phyloP scores from a whole-genome alignment of 2,329 filamentous ascomycete species.

The Clonostachys chloroleuca region DNA sequence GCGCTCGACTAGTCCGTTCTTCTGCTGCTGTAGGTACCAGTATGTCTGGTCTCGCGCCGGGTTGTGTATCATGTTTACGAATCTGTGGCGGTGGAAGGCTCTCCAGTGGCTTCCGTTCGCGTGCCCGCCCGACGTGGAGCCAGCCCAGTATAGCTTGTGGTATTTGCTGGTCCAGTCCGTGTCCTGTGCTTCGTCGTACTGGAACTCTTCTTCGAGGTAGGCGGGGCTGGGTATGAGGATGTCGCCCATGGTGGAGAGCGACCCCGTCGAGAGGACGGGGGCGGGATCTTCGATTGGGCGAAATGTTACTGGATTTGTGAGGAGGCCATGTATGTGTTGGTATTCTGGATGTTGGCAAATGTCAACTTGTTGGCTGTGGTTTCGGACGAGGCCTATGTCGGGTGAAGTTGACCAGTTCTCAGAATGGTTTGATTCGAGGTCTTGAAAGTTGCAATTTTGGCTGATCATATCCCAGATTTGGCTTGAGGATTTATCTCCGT shows the following conservation, averaged over 20 bases:
- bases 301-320: conserved; percentile 37
- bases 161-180: conserved; percentile 41
- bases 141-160: conserved; percentile 52
- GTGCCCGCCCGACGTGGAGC: conserved; percentile 47
- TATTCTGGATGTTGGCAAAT: conserved; percentile 31
- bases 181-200: conserved; percentile 34
- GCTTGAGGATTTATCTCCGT: no score
- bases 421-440: no score
- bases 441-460: no score
- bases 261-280: conserved; percentile 40
- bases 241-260: conserved; percentile 41
- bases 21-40: conserved; percentile 19
- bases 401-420: no score
- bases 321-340: conserved; percentile 33
- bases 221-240: conserved; percentile 47
- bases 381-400: no score
- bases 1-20: conserved; percentile 6
- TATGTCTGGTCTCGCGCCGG: conserved; percentile 11
- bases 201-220: conserved; percentile 35
- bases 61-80: conserved; percentile 29
- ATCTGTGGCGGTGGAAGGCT: conserved; percentile 41
- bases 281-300: conserved; percentile 28
- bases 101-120: conserved; percentile 27
- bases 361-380: no score
- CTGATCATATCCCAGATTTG: no score